Percentiles rank a stretch among this genome's conserved stretches.
phyloP scores from a whole-genome alignment of 2,329 filamentous ascomycete species.

The Keithomyces neogunnii region DNA sequence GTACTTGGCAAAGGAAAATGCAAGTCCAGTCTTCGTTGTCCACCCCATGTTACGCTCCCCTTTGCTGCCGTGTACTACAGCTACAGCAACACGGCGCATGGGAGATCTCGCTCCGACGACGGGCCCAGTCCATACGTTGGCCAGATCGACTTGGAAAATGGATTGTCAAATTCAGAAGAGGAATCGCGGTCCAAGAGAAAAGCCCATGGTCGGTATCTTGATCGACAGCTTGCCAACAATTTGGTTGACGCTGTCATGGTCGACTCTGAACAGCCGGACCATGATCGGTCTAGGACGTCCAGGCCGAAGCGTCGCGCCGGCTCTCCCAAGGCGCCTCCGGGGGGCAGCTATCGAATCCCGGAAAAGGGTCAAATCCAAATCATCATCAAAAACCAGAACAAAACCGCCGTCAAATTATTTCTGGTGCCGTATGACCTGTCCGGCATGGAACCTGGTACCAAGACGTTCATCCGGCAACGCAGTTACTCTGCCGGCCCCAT shows the following conservation, averaged over 20 bases:
- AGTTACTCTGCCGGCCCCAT: conserved; percentile 85
- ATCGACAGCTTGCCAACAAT: conserved; percentile 23
- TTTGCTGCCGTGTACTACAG: conserved; percentile 97
- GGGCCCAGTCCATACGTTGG: conserved; percentile 95
- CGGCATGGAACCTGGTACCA: conserved; percentile 88
- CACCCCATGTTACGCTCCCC: conserved; percentile 79
- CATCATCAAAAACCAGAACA: conserved; percentile 96
- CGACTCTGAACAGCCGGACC: conserved; percentile 15
- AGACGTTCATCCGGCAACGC: conserved; percentile 91
- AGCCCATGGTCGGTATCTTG: conserved; percentile 34
- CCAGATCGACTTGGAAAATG: conserved; percentile 81
- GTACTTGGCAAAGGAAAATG: conserved; percentile 85
- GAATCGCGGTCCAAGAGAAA: conserved; percentile 40
- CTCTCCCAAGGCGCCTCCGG: conserved; percentile 54
- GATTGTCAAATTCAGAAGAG: conserved; percentile 47
- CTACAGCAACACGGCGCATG: conserved; percentile 62
- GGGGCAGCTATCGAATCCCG: conserved; percentile 88
- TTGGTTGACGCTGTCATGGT: conserved; percentile 13
- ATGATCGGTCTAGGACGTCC: conserved; percentile 20
- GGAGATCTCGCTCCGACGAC: conserved; percentile 60
- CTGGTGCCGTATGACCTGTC: conserved; percentile 85
- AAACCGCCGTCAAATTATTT: conserved; percentile 94
- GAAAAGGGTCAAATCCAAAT: conserved; percentile 92
- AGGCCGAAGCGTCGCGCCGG: conserved; percentile 46
- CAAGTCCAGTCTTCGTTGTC: conserved; percentile 76